Evolutionary conservation across 305 asterid species (phyloP), one percentile per base, ranked within the genome.

Genomic region (Fraxinus greggii): DNA sequence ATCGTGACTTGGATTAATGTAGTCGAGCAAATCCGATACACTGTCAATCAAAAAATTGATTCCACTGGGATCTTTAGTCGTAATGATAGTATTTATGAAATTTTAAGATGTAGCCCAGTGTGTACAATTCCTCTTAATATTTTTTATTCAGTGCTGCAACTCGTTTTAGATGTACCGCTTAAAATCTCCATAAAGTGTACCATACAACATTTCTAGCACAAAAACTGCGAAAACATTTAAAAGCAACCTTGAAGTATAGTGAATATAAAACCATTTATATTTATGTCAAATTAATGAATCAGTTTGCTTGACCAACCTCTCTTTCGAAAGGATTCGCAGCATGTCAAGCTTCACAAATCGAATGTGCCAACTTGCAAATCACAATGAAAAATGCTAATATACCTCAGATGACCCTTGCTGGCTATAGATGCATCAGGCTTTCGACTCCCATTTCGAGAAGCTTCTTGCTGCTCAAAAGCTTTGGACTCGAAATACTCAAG

Each of bases 401-500:
- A 92, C 98, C 99, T 95, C 81, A 95, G 89, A 88, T 95, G 99
- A 81, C 99, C 99, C 88, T 95, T 95, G 95, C 98, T 95, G 86
- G 99, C 98, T 86, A 95, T 95, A 59, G 98, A 94, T 77, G 99
- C 97, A 89, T 95, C 98, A 73, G 99, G 98, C 85, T 93, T 95
- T 80, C 93, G 88, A 78, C 97, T 95, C 85, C 99, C 99, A 82
- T 94, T 94, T 85, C 98, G 93, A 88, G 95, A 97, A 88, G 99
- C 98, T 92, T 95, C 98, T 90, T 95, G 99, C 89, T 94, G 99
- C 88, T 95, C 99, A 84, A 94, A 90, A 83, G 99, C 98, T 90
- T 95, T 95, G 65, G 99, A 95, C 88, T 95, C 99, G 81, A 95
- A 95, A 86, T 95, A 93, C 88, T 95, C 98, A 38, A 94, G 98